Base-by-base conservation (phyloP, 2,329 filamentous ascomycete genomes). In the Parasarocladium wereldwijsianum region DNA sequence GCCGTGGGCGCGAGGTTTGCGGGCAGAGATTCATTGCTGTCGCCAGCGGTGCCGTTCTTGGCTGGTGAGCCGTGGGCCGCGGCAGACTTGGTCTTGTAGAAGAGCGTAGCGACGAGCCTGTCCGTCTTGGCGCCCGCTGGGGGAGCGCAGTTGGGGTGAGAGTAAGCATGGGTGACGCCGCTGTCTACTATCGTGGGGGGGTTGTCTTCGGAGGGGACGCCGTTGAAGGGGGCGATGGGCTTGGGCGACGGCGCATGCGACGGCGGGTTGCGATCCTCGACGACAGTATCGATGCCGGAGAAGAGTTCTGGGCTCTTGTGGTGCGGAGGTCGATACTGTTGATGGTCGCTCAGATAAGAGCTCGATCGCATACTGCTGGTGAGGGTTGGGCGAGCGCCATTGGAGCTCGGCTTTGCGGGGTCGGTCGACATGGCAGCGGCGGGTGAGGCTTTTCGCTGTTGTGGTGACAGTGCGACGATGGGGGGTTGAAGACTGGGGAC, bases 271-370 rank as follows among this genome's bases (percentile, higher is more conserved):
- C 63, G 43, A 35, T 70, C 65, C 47, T 76, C 71, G 30, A 76
- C 64, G 11, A 76, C 69, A 26, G 69, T 71, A 44, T 77, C 72
- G 41, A 76, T 76, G 37, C 70, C 70, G 38, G 70, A 69, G 45
- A 66, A 62, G 34, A 55, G 57, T 17, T 73, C 69, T 26, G 64
- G 57, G 20, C 19, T 30, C n/a, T 12, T 21, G 36, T 59, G 58
- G 35, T 55, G 52, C 8, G 68, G 66, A 17, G 67, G 65, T 28
- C 70, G 66, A 39, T 71, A 73, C 43, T 76, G 68, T 48, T 75
- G 70, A 43, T 75, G 66, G 39, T 76, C 70, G 46, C 62, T 62
- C 33, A 76, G 55, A 44, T 70, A 76, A 10, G 70, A 75, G 48
- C 64, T 67, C 54, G 64, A 72, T 43, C 70, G 64, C 63, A 65